Percentiles rank a stretch among this genome's conserved stretches.
phyloP scores from a whole-genome alignment of 2,329 filamentous ascomycete species.

The Gaeumannomyces sp. region DNA sequence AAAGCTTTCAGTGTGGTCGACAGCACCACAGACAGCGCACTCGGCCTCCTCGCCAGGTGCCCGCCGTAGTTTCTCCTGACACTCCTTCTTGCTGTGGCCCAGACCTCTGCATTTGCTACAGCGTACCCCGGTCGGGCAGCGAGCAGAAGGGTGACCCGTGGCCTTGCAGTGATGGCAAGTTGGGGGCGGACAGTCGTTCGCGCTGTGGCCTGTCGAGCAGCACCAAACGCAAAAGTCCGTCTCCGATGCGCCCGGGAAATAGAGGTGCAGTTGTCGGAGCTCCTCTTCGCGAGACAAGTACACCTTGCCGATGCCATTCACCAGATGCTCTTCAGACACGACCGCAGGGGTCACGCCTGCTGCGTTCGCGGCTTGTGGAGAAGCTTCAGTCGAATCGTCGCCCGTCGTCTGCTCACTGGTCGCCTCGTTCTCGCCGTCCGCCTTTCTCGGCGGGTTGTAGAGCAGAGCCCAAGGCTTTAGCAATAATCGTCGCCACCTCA shows the following conservation, averaged over 20 bases:
- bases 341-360: background rate
- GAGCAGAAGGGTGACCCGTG: slow-evolving; percentile 39
- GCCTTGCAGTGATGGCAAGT: slow-evolving; percentile 43
- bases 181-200: slow-evolving; percentile 36
- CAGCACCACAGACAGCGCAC: slow-evolving; percentile 54
- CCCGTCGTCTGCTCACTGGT: too few species aligned
- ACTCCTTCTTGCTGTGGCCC: slow-evolving; percentile 49
- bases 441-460: background rate
- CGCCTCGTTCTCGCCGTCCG: background rate
- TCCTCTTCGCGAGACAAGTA: slow-evolving; percentile 22
- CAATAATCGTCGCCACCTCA: background rate
- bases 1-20: slow-evolving; percentile 50
- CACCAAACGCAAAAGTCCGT: slow-evolving; percentile 46
- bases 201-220: slow-evolving; percentile 40
- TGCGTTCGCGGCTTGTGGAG: background rate
- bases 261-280: slow-evolving; percentile 34
- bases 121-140: slow-evolving; percentile 43
- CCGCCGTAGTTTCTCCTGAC: slow-evolving; percentile 48
- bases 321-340: background rate
- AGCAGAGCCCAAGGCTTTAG: background rate
- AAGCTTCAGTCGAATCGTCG: background rate
- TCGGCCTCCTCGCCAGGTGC: slow-evolving; percentile 40
- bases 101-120: slow-evolving; percentile 56
- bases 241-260: slow-evolving; percentile 45
- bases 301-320: background rate